Evolutionary conservation across 441 rosid genomes (phyloP).

Genomic region (Corymbia calophylla): DNA sequence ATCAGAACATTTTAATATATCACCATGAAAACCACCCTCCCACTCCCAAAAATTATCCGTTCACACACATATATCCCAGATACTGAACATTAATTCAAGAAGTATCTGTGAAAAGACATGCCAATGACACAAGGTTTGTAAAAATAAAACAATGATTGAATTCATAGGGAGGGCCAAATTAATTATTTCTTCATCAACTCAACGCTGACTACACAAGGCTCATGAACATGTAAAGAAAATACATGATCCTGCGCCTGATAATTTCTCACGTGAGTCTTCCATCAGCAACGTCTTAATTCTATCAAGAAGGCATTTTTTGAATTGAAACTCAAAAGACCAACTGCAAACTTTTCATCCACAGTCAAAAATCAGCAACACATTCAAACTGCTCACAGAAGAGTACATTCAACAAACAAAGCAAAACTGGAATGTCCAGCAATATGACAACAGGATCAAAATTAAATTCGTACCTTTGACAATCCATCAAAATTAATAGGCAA

Average conservation of each 20-base stretch:
- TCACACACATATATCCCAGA: not conserved
- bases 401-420: not conserved
- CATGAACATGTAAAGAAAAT: not conserved
- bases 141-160: not conserved
- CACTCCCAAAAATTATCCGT: not conserved
- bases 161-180: not conserved
- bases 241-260: not conserved
- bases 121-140: not conserved
- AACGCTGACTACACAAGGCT: not conserved
- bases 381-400: not conserved
- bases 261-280: not conserved
- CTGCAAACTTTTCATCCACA: not conserved
- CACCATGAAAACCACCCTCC: not conserved
- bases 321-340: not conserved
- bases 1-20: not conserved
- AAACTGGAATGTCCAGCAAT: not conserved
- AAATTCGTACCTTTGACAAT: constrained; percentile 48
- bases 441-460: not conserved
- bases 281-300: not conserved
- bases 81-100: not conserved
- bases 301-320: not conserved
- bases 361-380: not conserved
- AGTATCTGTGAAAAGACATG: not conserved
- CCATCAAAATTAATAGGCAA: constrained; percentile 92
- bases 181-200: not conserved